Percentiles rank a stretch among this genome's conserved stretches.
phyloP scores from a whole-genome alignment of 768 basidiomycete species.

The Lentinula detonsa region DNA sequence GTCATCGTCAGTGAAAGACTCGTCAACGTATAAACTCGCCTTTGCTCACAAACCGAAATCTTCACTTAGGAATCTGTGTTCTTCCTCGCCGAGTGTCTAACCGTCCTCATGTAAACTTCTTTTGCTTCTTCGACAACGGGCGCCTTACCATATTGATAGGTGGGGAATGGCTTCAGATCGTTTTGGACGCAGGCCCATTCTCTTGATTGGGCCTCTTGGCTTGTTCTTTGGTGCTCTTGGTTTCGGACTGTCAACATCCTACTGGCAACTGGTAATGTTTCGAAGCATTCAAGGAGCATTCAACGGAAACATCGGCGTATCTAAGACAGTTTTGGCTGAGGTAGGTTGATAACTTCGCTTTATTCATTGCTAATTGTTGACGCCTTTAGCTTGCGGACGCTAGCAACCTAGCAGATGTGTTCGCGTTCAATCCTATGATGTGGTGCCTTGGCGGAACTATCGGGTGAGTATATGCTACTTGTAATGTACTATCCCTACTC shows the following conservation, averaged over 20 bases:
- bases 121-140: not conserved
- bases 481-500: not conserved
- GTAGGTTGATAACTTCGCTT: slow-evolving; percentile 11
- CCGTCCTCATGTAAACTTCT: slow-evolving; percentile 10
- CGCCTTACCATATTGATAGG: not conserved
- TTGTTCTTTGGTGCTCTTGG: slow-evolving; percentile 18
- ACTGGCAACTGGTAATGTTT: slow-evolving; percentile 16
- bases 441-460: slow-evolving; percentile 21
- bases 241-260: slow-evolving; percentile 16
- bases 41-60: not conserved
- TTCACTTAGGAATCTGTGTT: slow-evolving; percentile 22
- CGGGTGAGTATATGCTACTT: slow-evolving; percentile 12
- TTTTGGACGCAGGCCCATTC: slow-evolving; percentile 23
- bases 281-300: slow-evolving; percentile 21
- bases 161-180: slow-evolving; percentile 25
- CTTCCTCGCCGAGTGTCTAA: slow-evolving; percentile 20
- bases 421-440: slow-evolving; percentile 20
- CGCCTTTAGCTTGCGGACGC: slow-evolving; percentile 20
- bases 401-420: slow-evolving; percentile 20
- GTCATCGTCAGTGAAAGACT: slow-evolving; percentile 10
- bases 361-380: not conserved
- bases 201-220: slow-evolving; percentile 24
- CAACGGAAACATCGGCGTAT: slow-evolving; percentile 24
- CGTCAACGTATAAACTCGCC: not conserved
- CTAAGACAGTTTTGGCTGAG: slow-evolving; percentile 23